Evolutionary conservation across 306 rosid species (phyloP).

Genomic region (Cucurbita ficifolia): DNA sequence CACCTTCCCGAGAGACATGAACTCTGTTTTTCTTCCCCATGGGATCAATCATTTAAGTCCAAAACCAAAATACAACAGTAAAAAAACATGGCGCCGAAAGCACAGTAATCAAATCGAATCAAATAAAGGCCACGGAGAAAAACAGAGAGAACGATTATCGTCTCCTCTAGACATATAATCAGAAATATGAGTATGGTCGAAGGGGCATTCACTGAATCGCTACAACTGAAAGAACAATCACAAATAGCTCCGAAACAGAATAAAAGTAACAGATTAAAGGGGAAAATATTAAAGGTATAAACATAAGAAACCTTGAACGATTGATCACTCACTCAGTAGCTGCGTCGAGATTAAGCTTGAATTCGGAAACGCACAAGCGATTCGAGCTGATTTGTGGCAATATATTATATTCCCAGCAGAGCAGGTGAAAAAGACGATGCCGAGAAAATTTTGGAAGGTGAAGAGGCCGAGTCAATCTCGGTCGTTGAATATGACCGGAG

Average conservation of each 20-base stretch:
- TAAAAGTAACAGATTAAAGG: background rate
- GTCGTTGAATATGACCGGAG: background rate
- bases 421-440: background rate
- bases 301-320: background rate
- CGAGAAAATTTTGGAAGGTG: background rate
- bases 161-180: background rate
- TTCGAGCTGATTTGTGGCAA: background rate
- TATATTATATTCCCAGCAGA: background rate
- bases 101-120: background rate
- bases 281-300: background rate
- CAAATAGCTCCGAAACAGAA: background rate
- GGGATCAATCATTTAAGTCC: background rate
- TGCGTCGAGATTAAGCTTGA: conserved; percentile 1
- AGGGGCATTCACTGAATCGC: background rate
- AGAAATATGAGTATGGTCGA: background rate
- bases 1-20: background rate
- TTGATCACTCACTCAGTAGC: background rate
- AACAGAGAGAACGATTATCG: background rate
- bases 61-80: background rate
- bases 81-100: background rate
- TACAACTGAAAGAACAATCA: background rate
- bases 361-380: background rate
- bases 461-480: background rate
- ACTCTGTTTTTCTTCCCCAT: background rate
- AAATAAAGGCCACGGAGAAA: background rate